phyloP scores from a whole-genome alignment of 305 asterid species.

The Vinca major region DNA sequence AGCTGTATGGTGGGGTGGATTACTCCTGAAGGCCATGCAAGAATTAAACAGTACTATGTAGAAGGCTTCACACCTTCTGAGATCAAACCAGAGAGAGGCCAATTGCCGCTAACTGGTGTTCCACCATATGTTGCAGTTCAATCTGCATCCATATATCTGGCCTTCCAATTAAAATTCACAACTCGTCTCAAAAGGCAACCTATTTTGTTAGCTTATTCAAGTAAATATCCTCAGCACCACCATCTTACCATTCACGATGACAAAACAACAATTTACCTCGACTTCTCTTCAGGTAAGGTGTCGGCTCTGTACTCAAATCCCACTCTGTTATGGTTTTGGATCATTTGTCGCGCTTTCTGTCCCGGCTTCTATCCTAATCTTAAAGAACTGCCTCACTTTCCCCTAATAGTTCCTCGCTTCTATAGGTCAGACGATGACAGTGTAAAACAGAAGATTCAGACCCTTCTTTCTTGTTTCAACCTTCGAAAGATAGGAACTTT shows the following conservation, averaged over 20 bases:
- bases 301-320: no score
- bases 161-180: slow-evolving; percentile 69
- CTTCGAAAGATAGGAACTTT: background rate
- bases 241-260: slow-evolving; percentile 69
- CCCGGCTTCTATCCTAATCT: no score
- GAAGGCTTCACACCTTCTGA: slow-evolving; percentile 64
- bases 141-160: slow-evolving; percentile 63
- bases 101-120: slow-evolving; percentile 58
- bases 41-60: slow-evolving; percentile 55
- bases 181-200: slow-evolving; percentile 50
- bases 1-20: slow-evolving; percentile 95
- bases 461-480: background rate
- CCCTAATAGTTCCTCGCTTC: no score
- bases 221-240: slow-evolving; percentile 68
- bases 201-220: slow-evolving; percentile 64
- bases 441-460: no score
- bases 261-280: slow-evolving; percentile 46
- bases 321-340: no score
- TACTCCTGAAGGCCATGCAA: slow-evolving; percentile 51
- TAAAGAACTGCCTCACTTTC: no score
- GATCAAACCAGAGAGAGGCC: slow-evolving; percentile 60
- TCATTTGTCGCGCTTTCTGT: background rate
- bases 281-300: slow-evolving; percentile 61
- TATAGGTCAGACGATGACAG: no score
- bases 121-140: slow-evolving; percentile 58